Percentiles rank a stretch among this genome's conserved stretches.
Conservation (phyloP, 1,284 basidiomycete species). For the Ustilago hordei region DNA sequence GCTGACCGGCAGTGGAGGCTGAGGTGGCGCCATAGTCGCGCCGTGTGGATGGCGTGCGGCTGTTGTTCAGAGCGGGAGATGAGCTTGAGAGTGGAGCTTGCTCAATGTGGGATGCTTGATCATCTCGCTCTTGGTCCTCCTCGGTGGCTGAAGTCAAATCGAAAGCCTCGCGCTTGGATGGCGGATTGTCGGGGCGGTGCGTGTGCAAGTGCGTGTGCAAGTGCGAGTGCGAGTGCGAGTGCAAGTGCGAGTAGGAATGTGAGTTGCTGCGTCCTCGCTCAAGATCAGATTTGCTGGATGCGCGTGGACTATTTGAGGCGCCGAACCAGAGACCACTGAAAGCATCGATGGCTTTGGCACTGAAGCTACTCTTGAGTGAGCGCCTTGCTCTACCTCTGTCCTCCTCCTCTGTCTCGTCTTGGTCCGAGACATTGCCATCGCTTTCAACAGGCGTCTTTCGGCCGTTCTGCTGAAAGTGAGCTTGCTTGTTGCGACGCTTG, state of each 20-base stretch:
- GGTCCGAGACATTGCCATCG: slow-evolving; percentile 55
- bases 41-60: background rate
- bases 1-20: slow-evolving; percentile 38
- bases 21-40: slow-evolving; percentile 41
- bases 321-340: slow-evolving; percentile 60
- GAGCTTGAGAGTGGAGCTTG: slow-evolving; percentile 17
- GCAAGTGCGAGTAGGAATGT: background rate
- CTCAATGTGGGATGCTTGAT: slow-evolving; percentile 24
- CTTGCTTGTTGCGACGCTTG: slow-evolving; percentile 28
- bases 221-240: slow-evolving; percentile 2
- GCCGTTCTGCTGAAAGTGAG: slow-evolving; percentile 7
- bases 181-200: slow-evolving; percentile 4
- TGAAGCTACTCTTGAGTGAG: slow-evolving; percentile 52
- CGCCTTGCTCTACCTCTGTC: slow-evolving; percentile 25
- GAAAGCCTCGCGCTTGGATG: slow-evolving; percentile 19
- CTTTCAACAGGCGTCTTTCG: slow-evolving; percentile 30
- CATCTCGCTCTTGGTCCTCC: slow-evolving; percentile 31
- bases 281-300: slow-evolving; percentile 29
- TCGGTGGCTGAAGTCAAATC: slow-evolving; percentile 38
- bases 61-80: background rate
- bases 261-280: slow-evolving; percentile 20
- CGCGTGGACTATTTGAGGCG: slow-evolving; percentile 24
- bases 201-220: background rate
- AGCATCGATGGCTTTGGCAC: slow-evolving; percentile 49
- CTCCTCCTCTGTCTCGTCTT: slow-evolving; percentile 55